These are phyloP conservation scores for Phytophthora fragariaefolia DNA, from an alignment of 352 stramenopile species.

Conservation along the genomic window DNA sequence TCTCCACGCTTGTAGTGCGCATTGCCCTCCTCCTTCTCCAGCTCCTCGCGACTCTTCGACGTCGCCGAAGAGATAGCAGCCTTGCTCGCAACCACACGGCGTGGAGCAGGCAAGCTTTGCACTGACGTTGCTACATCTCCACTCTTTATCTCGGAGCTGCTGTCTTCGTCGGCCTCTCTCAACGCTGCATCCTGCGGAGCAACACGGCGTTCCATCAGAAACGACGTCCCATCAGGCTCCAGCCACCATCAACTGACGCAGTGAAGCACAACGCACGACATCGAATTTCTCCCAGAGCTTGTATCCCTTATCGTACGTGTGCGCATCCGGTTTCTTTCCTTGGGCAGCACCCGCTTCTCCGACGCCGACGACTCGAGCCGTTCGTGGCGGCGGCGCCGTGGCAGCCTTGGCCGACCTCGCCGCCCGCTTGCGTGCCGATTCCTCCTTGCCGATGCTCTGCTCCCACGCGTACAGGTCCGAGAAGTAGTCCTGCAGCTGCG, in stretches of 20 bases:
- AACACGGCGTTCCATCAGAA: background rate
- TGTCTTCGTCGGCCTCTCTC: slow-evolving; percentile 45
- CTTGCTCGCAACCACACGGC: slow-evolving; percentile 12
- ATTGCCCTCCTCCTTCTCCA: slow-evolving; percentile 93
- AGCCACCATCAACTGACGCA: background rate
- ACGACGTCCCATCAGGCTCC: background rate
- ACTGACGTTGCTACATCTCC: background rate
- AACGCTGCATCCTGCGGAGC: slow-evolving; percentile 52
- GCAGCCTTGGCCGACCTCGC: slow-evolving; percentile 18
- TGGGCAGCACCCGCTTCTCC: background rate
- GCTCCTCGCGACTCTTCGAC: slow-evolving; percentile 51
- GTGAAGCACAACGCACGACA: slow-evolving; percentile 50
- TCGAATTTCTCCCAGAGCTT: slow-evolving; percentile 92
- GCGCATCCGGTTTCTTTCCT: slow-evolving; percentile 53
- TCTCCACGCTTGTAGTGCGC: slow-evolving; percentile 90
- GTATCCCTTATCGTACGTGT: slow-evolving; percentile 92
- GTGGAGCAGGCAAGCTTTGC: background rate
- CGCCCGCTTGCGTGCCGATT: slow-evolving; percentile 41
- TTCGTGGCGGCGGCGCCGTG: slow-evolving; percentile 31
- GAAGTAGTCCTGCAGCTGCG: slow-evolving; percentile 82
- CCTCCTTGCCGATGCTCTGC: slow-evolving; percentile 67
- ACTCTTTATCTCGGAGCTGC: background rate
- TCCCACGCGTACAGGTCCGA: slow-evolving; percentile 82
- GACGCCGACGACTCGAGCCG: slow-evolving; percentile 9
- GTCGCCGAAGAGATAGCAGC: background rate